These are phyloP conservation scores for Russula compacta DNA, from an alignment of 768 basidiomycete species.

Conservation along the genomic window DNA sequence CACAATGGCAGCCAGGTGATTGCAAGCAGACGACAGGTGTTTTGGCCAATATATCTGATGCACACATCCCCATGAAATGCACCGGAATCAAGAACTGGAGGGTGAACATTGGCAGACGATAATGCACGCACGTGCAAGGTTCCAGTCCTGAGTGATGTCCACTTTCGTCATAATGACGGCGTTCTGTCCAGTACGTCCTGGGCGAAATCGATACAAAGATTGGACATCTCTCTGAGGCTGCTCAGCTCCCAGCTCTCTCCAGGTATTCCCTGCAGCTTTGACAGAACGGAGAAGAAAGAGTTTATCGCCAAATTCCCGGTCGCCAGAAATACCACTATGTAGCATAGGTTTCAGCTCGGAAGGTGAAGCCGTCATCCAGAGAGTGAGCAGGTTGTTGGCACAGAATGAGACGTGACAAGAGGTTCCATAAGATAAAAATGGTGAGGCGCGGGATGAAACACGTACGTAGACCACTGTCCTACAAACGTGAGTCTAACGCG, in stretches of 20 bases:
- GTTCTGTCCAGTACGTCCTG: neutral
- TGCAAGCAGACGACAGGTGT: neutral
- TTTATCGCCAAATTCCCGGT: neutral
- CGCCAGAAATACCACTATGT: neutral
- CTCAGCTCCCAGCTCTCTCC: slow-evolving; percentile 11
- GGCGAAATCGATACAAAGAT: slow-evolving; percentile 8
- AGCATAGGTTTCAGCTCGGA: too few relatives aligned
- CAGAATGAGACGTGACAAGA: neutral
- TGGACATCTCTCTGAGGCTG: slow-evolving; percentile 6
- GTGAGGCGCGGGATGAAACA: too few relatives aligned
- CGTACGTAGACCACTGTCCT: too few relatives aligned
- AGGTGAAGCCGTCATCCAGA: too few relatives aligned
- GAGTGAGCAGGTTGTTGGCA: neutral
- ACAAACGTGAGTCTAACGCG: too few relatives aligned
- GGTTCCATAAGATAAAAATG: too few relatives aligned
- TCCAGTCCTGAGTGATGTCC: neutral
- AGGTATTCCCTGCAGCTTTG: slow-evolving; percentile 7
- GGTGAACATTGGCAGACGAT: slow-evolving; percentile 7
- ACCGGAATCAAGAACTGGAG: neutral
- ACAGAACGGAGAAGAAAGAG: slow-evolving; percentile 5
- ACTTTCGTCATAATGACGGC: neutral
- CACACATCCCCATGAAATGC: neutral
- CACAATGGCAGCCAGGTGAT: neutral
- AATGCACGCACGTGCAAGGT: slow-evolving; percentile 4
- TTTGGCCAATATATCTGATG: neutral